Evolutionary conservation across 176 grass and related monocot species (phyloP).

Genomic region (Eragrostis curvula): DNA sequence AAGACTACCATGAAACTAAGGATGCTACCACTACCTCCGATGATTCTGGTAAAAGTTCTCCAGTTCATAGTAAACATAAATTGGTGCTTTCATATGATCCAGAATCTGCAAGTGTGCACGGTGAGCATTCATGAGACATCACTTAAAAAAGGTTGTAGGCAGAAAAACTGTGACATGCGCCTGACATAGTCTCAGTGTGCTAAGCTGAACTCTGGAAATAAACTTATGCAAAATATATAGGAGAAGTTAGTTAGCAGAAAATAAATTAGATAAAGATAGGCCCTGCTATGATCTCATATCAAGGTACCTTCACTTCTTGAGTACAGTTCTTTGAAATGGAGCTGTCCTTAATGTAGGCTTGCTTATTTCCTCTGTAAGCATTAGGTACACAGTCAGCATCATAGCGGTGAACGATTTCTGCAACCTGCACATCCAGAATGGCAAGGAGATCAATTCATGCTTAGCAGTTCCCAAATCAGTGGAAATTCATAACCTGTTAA

Average conservation of each 20-base stretch:
- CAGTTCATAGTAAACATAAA: conserved; percentile 97
- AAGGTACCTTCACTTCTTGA: conserved; percentile 68
- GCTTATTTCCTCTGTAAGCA: conserved; percentile 77
- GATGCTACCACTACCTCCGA: conserved; percentile 61
- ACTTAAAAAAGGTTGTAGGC: conserved; percentile 15
- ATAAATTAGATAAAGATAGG: conserved; percentile 19
- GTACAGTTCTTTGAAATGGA: conserved; percentile 87
- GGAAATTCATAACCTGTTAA: conserved; percentile 29
- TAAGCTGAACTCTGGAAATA: conserved; percentile 10
- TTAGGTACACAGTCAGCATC: conserved; percentile 84
- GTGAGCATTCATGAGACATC: not conserved
- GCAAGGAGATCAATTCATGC: not conserved
- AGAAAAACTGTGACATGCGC: not conserved
- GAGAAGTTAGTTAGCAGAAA: not conserved
- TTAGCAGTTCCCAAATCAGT: not conserved
- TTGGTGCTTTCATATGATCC: conserved; percentile 82
- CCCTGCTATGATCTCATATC: conserved; percentile 20
- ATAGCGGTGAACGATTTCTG: conserved; percentile 77
- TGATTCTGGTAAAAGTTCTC: conserved; percentile 97
- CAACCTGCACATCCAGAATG: conserved; percentile 57
- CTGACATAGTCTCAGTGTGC: not conserved
- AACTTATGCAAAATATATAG: not conserved
- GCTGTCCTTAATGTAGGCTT: conserved; percentile 75
- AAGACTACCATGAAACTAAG: not conserved
- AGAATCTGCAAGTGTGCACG: conserved; percentile 58